Percentiles rank a stretch among this genome's conserved stretches.
These are phyloP conservation scores for Gleditsia sinensis DNA, from an alignment of 306 rosid genomes.

Conservation along the genomic window DNA sequence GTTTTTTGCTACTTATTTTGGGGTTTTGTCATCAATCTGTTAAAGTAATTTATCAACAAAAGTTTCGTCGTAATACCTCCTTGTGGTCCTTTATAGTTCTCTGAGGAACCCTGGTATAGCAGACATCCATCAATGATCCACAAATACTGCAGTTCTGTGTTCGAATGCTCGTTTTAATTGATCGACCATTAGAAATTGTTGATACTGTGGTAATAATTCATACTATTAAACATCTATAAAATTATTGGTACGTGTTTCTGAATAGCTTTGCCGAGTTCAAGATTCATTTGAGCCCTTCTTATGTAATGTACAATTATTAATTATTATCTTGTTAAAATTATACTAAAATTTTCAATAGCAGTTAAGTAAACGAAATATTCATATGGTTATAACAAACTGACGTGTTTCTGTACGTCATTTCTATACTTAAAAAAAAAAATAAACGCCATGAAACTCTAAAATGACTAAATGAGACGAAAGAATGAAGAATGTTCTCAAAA, in stretches of 20 bases:
- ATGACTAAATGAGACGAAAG: too few species aligned
- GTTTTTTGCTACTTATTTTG: constrained; percentile 4
- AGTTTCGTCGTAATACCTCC: not conserved
- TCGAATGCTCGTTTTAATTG: not conserved
- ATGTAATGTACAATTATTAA: not conserved
- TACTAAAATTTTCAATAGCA: too few species aligned
- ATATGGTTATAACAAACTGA: too few species aligned
- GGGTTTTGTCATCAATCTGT: constrained; percentile 24
- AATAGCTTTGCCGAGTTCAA: not conserved
- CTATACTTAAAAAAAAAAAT: too few species aligned
- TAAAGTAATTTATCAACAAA: not conserved
- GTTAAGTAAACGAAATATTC: too few species aligned
- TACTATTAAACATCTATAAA: not conserved
- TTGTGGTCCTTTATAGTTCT: not conserved
- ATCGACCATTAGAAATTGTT: not conserved
- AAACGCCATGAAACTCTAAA: too few species aligned
- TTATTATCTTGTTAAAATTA: not conserved
- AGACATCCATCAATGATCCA: not conserved
- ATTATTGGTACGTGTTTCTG: not conserved
- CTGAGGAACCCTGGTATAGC: not conserved
- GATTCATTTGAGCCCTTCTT: not conserved
- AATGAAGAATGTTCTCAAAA: too few species aligned
- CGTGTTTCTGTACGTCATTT: too few species aligned
- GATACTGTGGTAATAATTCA: not conserved
- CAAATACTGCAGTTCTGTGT: not conserved